Conservation (phyloP, 305 asterid species). For the Galium porrigens region DNA sequence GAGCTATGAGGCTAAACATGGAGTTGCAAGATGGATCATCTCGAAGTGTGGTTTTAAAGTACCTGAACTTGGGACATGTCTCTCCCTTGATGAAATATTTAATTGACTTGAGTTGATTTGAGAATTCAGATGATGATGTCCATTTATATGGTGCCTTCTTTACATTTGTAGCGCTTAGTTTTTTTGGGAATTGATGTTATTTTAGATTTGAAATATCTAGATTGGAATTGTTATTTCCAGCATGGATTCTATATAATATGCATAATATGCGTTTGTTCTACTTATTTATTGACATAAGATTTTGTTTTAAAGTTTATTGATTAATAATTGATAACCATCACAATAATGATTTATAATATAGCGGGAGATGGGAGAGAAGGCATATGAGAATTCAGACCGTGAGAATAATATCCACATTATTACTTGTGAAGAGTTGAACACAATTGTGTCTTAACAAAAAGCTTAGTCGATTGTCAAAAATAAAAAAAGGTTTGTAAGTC, state of each 20-base stretch:
- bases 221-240: neutral
- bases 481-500: neutral
- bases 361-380: too few relatives aligned
- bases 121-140: neutral
- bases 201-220: neutral
- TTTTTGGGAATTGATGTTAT: neutral
- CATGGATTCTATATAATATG: conserved; percentile 1
- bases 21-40: neutral
- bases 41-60: neutral
- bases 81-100: neutral
- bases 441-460: neutral
- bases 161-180: neutral
- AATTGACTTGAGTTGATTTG: neutral
- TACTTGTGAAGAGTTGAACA: neutral
- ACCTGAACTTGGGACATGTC: neutral
- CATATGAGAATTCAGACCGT: too few relatives aligned
- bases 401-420: too few relatives aligned
- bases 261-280: neutral
- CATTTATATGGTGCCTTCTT: neutral
- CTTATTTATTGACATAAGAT: neutral
- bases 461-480: too few relatives aligned
- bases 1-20: neutral
- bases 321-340: too few relatives aligned
- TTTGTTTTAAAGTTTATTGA: too few relatives aligned
- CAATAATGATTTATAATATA: too few relatives aligned